Percentiles rank a stretch among this genome's conserved stretches.
These are phyloP conservation scores for Epichloe bromicola DNA, from an alignment of 2,329 filamentous ascomycete genomes.

Conservation along the genomic window DNA sequence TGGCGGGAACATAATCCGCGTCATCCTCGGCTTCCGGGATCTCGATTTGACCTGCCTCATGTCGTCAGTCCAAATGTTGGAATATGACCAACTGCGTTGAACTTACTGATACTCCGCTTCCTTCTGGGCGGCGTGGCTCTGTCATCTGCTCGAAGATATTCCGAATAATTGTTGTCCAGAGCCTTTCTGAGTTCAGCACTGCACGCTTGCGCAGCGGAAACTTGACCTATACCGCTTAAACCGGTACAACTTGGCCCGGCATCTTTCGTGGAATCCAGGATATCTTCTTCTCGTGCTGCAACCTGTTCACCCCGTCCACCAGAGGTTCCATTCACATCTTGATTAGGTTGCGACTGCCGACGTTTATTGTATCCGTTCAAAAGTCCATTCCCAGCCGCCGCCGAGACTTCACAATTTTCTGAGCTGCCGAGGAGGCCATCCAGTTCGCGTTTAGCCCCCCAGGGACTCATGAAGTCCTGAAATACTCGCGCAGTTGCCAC, in stretches of 20 bases:
- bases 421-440: not conserved
- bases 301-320: not conserved
- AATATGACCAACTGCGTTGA: not conserved
- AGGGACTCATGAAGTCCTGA: not conserved
- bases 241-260: not conserved
- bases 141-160: not conserved
- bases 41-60: not conserved
- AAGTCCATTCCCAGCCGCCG: not conserved
- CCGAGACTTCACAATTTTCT: not conserved
- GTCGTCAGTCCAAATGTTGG: not conserved
- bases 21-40: constrained; percentile 1
- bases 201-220: not conserved
- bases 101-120: not conserved
- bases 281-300: not conserved
- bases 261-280: not conserved
- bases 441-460: not conserved
- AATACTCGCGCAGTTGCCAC: not conserved
- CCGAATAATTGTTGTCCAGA: not conserved
- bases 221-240: too few relatives aligned
- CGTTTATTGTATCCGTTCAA: not conserved
- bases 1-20: not conserved
- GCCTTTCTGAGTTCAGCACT: not conserved
- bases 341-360: not conserved
- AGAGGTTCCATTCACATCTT: too few relatives aligned
- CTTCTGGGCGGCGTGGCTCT: not conserved